Conservation (phyloP, 768 basidiomycete genomes). For the Russula abietina region DNA sequence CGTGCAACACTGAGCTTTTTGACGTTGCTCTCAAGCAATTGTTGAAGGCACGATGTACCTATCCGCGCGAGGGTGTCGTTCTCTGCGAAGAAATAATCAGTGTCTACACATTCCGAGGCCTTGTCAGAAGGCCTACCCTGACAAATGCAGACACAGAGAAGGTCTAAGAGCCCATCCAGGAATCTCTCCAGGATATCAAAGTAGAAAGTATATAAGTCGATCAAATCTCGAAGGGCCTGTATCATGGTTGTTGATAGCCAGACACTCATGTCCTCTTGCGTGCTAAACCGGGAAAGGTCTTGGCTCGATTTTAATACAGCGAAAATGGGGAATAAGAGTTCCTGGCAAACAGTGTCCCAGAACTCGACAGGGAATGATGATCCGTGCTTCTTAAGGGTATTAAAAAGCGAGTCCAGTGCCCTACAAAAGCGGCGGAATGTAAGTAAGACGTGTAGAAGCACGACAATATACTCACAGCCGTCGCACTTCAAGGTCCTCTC, state of each 20-base stretch:
- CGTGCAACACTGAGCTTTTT: conserved; percentile 72
- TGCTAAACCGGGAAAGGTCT: conserved; percentile 87
- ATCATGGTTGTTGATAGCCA: conserved; percentile 99
- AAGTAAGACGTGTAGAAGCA: neutral
- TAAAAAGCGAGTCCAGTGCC: conserved; percentile 94
- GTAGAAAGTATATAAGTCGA: conserved; percentile 93
- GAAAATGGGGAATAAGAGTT: conserved; percentile 97
- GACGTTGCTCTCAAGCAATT: conserved; percentile 89
- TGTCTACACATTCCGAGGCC: neutral
- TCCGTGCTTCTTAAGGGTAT: conserved; percentile 87
- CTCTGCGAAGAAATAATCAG: conserved; percentile 45
- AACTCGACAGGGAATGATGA: conserved; percentile 81
- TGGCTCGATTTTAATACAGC: conserved; percentile 90
- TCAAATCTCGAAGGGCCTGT: conserved; percentile 89
- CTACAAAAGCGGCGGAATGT: conserved; percentile 39
- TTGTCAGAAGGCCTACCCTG: conserved; percentile 62
- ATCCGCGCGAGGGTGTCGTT: conserved; percentile 97
- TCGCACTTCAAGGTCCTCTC: conserved; percentile 95
- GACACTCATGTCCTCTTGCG: conserved; percentile 98
- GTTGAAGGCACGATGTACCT: conserved; percentile 95
- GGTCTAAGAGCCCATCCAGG: conserved; percentile 87
- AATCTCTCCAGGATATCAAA: conserved; percentile 87
- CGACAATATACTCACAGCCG: conserved; percentile 63
- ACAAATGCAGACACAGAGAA: conserved; percentile 94
- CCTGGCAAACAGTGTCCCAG: conserved; percentile 96